Evolutionary conservation across 2,329 filamentous ascomycete genomes (phyloP).

Genomic region (Monilinia vaccinii-corymbosi): DNA sequence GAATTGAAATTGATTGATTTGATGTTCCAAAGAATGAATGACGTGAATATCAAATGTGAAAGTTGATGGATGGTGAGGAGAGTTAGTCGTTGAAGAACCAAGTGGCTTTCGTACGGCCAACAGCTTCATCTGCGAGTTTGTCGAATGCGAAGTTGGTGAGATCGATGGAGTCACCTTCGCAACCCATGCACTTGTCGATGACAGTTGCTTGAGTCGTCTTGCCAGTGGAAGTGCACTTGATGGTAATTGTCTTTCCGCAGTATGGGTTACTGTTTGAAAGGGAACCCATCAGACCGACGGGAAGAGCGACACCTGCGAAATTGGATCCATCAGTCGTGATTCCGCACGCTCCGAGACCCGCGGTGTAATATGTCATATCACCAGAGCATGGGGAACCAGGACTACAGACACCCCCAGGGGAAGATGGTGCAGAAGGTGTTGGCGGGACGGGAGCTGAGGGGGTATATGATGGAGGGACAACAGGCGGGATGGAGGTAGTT

Average conservation of each 20-base stretch:
- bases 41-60: neutral
- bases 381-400: constrained; percentile 39
- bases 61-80: neutral
- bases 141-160: constrained; percentile 33
- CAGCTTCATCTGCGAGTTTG: constrained; percentile 38
- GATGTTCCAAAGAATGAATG: neutral
- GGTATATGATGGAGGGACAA: constrained; percentile 12
- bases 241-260: constrained; percentile 61
- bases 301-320: constrained; percentile 61
- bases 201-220: constrained; percentile 49
- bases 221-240: constrained; percentile 54
- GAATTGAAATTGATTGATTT: neutral
- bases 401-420: constrained; percentile 24
- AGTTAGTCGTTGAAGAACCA: constrained; percentile 38
- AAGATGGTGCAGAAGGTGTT: constrained; percentile 12
- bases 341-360: constrained; percentile 63
- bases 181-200: constrained; percentile 70
- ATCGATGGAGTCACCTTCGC: constrained; percentile 47
- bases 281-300: constrained; percentile 52
- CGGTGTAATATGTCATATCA: constrained; percentile 65
- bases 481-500: constrained; percentile 15
- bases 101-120: constrained; percentile 34
- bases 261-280: constrained; percentile 58
- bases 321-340: constrained; percentile 45
- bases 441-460: constrained; percentile 10